Evolutionary conservation across 768 basidiomycete genomes (phyloP).

Genomic region (Gloeostereum incarnatum): DNA sequence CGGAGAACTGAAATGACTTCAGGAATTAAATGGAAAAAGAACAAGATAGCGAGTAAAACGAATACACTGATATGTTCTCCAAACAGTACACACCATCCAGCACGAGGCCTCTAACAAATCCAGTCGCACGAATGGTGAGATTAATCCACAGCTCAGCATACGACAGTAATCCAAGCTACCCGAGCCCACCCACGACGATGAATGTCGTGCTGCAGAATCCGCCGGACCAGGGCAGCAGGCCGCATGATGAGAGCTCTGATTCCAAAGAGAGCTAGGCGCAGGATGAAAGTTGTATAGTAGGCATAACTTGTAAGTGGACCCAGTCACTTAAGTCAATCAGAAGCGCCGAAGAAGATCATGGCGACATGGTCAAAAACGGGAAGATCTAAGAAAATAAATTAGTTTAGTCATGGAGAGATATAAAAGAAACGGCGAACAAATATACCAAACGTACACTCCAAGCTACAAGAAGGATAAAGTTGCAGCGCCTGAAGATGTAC

Average conservation of each 20-base stretch:
- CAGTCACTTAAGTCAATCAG: no score
- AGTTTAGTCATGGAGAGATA: no score
- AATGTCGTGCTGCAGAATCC: conserved; percentile 26
- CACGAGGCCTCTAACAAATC: conserved; percentile 22
- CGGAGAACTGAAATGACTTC: conserved; percentile 17
- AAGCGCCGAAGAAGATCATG: no score
- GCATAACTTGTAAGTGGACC: no score
- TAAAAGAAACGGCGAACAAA: no score
- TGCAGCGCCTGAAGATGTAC: no score
- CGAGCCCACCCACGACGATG: conserved; percentile 23
- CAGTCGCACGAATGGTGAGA: conserved; percentile 21
- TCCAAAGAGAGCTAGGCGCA: conserved; percentile 20
- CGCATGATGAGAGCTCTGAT: conserved; percentile 25
- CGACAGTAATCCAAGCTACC: conserved; percentile 20
- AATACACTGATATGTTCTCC: conserved; percentile 21
- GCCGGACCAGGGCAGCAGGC: conserved; percentile 24
- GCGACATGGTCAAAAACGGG: no score
- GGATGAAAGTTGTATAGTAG: conserved; percentile 22
- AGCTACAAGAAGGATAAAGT: no score
- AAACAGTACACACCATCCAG: conserved; percentile 20
- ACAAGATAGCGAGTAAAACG: conserved; percentile 22
- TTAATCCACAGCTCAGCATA: conserved; percentile 24
- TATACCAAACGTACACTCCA: no score
- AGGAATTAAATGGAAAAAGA: conserved; percentile 22
- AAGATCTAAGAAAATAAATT: no score